Conservation (phyloP, 257 asterid genomes). For the Salvia rosmarinus region DNA sequence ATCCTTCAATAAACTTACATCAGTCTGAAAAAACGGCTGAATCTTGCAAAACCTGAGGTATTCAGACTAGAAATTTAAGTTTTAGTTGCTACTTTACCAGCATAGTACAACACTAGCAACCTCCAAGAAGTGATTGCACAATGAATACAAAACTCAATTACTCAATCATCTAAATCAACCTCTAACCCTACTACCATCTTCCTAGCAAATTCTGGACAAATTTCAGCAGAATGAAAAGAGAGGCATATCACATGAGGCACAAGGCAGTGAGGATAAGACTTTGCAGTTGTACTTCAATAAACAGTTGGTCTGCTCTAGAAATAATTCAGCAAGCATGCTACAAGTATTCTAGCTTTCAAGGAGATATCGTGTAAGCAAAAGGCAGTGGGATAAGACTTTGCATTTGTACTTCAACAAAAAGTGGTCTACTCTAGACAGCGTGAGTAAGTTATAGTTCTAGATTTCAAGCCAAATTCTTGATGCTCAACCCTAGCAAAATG, state of each 20-base stretch:
- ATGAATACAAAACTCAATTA: conserved; percentile 37
- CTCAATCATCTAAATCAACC: conserved; percentile 26
- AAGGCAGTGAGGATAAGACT: background rate
- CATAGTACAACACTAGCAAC: background rate
- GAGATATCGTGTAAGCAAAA: background rate
- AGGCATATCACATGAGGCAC: conserved; percentile 8
- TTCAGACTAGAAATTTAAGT: conserved; percentile 9
- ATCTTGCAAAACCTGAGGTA: conserved; percentile 10
- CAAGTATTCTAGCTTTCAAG: background rate
- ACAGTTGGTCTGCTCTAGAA: background rate
- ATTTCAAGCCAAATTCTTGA: background rate
- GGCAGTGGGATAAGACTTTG: background rate
- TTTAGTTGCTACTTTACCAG: conserved; percentile 1
- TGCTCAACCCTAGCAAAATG: conserved; percentile 8
- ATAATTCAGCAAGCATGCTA: background rate
- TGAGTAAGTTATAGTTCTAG: background rate
- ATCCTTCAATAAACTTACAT: background rate
- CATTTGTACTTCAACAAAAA: conserved; percentile 22
- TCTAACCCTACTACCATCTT: conserved; percentile 2
- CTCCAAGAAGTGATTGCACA: conserved; percentile 23
- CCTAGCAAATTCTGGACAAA: conserved; percentile 13
- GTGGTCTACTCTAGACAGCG: background rate
- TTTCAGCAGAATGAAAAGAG: conserved; percentile 22
- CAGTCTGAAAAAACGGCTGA: background rate
- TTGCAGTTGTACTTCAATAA: conserved; percentile 13